Conservation (phyloP, 108 stramenopile species). For the Skeletonema potamos region DNA sequence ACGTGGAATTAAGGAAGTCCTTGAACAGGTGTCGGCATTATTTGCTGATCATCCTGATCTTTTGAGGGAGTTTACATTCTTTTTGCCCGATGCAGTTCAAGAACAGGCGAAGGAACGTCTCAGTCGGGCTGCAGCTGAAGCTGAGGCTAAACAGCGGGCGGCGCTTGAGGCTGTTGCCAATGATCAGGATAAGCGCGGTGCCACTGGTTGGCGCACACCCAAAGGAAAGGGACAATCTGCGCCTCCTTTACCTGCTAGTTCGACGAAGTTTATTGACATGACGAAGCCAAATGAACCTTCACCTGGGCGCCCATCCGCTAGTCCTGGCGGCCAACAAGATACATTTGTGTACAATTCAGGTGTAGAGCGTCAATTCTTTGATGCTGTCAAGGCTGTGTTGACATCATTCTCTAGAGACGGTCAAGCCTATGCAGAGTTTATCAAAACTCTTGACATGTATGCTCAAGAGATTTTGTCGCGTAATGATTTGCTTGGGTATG, state of each 20-base stretch:
- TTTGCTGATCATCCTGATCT: conserved; percentile 94
- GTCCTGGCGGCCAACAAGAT: conserved; percentile 43
- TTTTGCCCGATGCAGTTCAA: conserved; percentile 92
- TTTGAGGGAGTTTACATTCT: conserved; percentile 92
- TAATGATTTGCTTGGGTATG: conserved; percentile 90
- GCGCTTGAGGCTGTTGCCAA: conserved; percentile 50
- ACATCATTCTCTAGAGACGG: conserved; percentile 81
- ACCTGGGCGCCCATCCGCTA: conserved; percentile 4
- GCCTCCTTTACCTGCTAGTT: conserved; percentile 21
- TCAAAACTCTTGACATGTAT: conserved; percentile 94
- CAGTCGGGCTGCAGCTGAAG: conserved; percentile 83
- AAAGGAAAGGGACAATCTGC: background rate
- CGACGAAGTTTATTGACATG: conserved; percentile 76
- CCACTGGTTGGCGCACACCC: conserved; percentile 46
- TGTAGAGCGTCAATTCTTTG: conserved; percentile 91
- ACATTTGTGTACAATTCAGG: conserved; percentile 82
- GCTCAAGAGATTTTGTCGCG: conserved; percentile 91
- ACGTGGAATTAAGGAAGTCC: conserved; percentile 92
- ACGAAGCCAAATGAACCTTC: conserved; percentile 36
- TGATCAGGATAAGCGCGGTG: conserved; percentile 26
- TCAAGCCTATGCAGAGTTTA: conserved; percentile 94
- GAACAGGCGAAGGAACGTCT: conserved; percentile 90
- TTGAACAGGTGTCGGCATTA: conserved; percentile 87
- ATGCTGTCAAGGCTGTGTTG: conserved; percentile 82
- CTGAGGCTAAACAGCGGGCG: conserved; percentile 78